A percentile compares a stretch with the other conserved stretches of the same genome.
phyloP scores from a whole-genome alignment of 2,329 filamentous ascomycete species.

The Phoma sp. region DNA sequence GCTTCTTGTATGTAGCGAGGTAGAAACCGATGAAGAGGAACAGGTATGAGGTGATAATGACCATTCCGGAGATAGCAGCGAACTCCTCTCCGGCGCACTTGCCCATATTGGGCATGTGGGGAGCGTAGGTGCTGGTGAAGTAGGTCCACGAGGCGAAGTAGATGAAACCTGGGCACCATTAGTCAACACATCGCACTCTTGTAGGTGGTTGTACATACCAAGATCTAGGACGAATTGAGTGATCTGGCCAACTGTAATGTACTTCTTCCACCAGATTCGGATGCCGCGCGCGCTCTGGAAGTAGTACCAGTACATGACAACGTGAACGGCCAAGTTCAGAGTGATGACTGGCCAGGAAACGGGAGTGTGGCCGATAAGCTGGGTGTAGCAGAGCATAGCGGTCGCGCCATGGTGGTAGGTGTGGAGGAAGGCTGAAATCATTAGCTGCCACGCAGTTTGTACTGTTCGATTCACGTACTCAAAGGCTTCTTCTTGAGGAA shows the following conservation, averaged over 20 bases:
- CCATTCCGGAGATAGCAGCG: slow-evolving; percentile 89
- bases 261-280: slow-evolving; percentile 99
- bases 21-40: slow-evolving; percentile 99
- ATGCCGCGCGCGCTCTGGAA: slow-evolving; percentile 97
- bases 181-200: slow-evolving; percentile 16
- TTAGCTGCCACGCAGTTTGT: slow-evolving; percentile 29
- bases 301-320: slow-evolving; percentile 99
- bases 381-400: slow-evolving; percentile 95
- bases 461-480: slow-evolving; percentile 59
- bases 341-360: slow-evolving; percentile 96
- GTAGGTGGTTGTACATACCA: slow-evolving; percentile 62
- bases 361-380: slow-evolving; percentile 88
- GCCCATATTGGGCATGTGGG: slow-evolving; percentile 80
- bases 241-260: slow-evolving; percentile 97
- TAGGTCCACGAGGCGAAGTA: slow-evolving; percentile 99
- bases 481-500: slow-evolving; percentile 99
- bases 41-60: slow-evolving; percentile 91
- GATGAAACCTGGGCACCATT: slow-evolving; percentile 75
- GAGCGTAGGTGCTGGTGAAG: slow-evolving; percentile 91
- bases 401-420: slow-evolving; percentile 99
- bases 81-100: slow-evolving; percentile 96
- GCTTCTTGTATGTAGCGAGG: slow-evolving; percentile 92
- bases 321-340: slow-evolving; percentile 91
- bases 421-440: slow-evolving; percentile 78
- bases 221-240: slow-evolving; percentile 97